Evolutionary conservation across 116 monocot genomes (phyloP).

Genomic region (Cymodocea nodosa): DNA sequence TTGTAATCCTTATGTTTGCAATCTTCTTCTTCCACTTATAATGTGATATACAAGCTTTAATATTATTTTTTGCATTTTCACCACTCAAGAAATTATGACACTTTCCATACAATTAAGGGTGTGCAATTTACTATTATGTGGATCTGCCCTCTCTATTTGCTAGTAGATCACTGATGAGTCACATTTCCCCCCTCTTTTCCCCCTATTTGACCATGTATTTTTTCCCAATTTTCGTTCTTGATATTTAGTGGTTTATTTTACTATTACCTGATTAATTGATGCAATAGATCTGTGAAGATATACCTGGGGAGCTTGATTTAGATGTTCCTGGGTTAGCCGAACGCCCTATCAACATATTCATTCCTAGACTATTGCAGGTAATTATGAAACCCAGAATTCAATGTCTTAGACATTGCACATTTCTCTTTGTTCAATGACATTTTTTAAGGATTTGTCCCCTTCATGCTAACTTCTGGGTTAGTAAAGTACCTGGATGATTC

Average conservation of each 20-base stretch:
- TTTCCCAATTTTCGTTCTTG: background rate
- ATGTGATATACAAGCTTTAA: no score
- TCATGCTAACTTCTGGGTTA: no score
- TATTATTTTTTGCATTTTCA: no score
- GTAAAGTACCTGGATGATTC: no score
- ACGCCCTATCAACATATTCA: constrained; percentile 81
- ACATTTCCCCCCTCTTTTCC: background rate
- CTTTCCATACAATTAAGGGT: no score
- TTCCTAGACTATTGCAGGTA: constrained; percentile 91
- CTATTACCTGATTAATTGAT: background rate
- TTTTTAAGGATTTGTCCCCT: background rate
- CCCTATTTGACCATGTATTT: background rate
- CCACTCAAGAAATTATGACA: no score
- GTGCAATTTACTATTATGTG: no score
- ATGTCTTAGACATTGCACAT: background rate
- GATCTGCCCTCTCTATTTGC: background rate
- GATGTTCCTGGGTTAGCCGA: constrained; percentile 87
- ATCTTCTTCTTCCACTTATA: no score
- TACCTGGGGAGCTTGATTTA: constrained; percentile 77
- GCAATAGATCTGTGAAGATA: constrained; percentile 78
- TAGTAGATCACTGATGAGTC: background rate
- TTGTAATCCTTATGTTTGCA: no score
- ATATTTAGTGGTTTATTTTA: background rate
- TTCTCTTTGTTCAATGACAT: background rate
- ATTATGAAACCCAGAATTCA: background rate